A percentile compares a stretch with the other conserved stretches of the same genome.
Evolutionary conservation across 306 rosid species (phyloP).

Genomic region (Pterocarpus santalinus): DNA sequence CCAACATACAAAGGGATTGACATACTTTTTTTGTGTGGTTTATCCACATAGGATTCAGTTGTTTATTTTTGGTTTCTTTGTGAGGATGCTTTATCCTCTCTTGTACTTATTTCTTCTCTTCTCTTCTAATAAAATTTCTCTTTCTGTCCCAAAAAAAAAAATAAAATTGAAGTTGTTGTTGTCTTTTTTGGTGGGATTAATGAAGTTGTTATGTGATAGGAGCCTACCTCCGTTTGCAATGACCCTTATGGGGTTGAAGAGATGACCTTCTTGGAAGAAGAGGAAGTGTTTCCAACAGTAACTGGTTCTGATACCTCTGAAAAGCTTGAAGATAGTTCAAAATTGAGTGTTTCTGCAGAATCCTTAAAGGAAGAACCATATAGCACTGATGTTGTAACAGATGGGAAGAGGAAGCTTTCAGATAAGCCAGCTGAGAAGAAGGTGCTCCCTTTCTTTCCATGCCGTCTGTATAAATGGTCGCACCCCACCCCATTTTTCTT

Average conservation of each 20-base stretch:
- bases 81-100: not conserved
- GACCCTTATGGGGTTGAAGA: slow-evolving; percentile 71
- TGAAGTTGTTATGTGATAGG: slow-evolving; percentile 62
- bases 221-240: slow-evolving; percentile 46
- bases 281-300: slow-evolving; percentile 72
- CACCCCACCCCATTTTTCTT: slow-evolving; percentile 21
- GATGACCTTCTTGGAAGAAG: slow-evolving; percentile 89
- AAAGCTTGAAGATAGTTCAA: slow-evolving; percentile 58
- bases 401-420: slow-evolving; percentile 76
- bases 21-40: not conserved
- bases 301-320: slow-evolving; percentile 57
- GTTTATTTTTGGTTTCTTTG: not conserved
- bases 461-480: slow-evolving; percentile 36
- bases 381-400: slow-evolving; percentile 41
- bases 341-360: slow-evolving; percentile 46
- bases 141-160: not conserved
- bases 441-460: slow-evolving; percentile 55
- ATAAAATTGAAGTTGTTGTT: not conserved
- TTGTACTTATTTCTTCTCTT: not conserved
- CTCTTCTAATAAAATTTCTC: not conserved
- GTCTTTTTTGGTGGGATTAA: not conserved
- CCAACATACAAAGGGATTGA: not conserved
- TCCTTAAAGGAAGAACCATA: slow-evolving; percentile 57
- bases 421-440: slow-evolving; percentile 71
- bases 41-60: not conserved